Evolutionary conservation across 306 rosid species (phyloP).

Genomic region (Prinsepia uniflora): DNA sequence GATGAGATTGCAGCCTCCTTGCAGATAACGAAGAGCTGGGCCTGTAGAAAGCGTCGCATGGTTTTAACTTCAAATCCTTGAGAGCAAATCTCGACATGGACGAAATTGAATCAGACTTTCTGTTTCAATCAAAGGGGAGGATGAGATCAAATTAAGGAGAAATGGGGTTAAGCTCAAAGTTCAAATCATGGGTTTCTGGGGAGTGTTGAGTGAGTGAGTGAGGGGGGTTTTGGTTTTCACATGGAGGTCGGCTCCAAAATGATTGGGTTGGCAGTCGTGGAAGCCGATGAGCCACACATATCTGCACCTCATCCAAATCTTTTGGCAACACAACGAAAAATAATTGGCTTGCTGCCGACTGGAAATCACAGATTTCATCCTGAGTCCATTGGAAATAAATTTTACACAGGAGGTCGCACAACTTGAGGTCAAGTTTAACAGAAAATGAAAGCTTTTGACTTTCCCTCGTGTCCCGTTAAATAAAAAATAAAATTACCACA

Average conservation of each 20-base stretch:
- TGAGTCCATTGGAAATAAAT: neutral
- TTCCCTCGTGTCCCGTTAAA: neutral
- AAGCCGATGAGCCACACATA: slow-evolving; percentile 32
- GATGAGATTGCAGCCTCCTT: slow-evolving; percentile 33
- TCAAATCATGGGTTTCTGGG: neutral
- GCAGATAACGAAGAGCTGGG: slow-evolving; percentile 27
- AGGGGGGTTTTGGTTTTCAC: neutral
- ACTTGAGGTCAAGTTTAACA: neutral
- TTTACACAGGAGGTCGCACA: neutral
- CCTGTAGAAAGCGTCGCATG: slow-evolving; percentile 28
- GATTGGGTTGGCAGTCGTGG: slow-evolving; percentile 27
- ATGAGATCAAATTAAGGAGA: neutral
- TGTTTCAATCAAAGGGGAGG: neutral
- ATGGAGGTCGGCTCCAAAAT: slow-evolving; percentile 3
- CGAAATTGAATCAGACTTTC: slow-evolving; percentile 36
- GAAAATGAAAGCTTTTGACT: neutral
- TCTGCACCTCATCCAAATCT: slow-evolving; percentile 25
- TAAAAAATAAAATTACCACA: neutral
- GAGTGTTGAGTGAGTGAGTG: neutral
- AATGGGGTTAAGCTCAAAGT: neutral
- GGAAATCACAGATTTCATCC: neutral
- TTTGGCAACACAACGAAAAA: neutral
- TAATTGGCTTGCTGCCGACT: neutral
- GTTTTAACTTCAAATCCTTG: slow-evolving; percentile 37
- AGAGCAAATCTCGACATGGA: slow-evolving; percentile 49